phyloP scores from a whole-genome alignment of 306 rosid genomes.

The Citrullus amarus region DNA sequence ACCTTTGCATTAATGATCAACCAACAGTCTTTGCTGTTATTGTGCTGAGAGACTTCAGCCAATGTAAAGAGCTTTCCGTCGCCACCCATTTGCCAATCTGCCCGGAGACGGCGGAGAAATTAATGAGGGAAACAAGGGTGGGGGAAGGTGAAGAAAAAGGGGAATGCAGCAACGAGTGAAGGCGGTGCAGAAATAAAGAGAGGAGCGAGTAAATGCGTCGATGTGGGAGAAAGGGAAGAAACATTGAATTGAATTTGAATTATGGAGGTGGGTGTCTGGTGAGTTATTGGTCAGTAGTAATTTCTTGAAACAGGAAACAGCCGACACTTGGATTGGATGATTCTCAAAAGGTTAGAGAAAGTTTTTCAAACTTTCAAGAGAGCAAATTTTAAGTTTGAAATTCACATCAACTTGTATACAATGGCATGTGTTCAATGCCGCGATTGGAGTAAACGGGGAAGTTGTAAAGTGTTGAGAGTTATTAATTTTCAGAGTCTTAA shows the following conservation, averaged over 20 bases:
- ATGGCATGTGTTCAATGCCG: too few relatives aligned
- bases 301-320: not conserved
- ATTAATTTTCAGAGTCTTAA: too few relatives aligned
- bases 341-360: too few relatives aligned
- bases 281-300: not conserved
- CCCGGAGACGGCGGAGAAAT: not conserved
- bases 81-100: conserved; percentile 18
- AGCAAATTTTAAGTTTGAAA: too few relatives aligned
- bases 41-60: conserved; percentile 33
- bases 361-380: too few relatives aligned
- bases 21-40: conserved; percentile 31
- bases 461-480: too few relatives aligned
- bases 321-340: not conserved
- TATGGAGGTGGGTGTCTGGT: not conserved
- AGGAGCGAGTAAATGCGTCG: not conserved
- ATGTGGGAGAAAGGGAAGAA: not conserved
- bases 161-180: not conserved
- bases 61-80: conserved; percentile 25
- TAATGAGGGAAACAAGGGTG: not conserved
- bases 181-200: not conserved
- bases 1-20: conserved; percentile 34
- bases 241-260: not conserved
- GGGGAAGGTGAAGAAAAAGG: not conserved
- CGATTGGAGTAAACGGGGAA: too few relatives aligned
- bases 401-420: too few relatives aligned